Evolutionary conservation across 23 red algal species (phyloP).

Genomic region (Gracilariopsis chorda): DNA sequence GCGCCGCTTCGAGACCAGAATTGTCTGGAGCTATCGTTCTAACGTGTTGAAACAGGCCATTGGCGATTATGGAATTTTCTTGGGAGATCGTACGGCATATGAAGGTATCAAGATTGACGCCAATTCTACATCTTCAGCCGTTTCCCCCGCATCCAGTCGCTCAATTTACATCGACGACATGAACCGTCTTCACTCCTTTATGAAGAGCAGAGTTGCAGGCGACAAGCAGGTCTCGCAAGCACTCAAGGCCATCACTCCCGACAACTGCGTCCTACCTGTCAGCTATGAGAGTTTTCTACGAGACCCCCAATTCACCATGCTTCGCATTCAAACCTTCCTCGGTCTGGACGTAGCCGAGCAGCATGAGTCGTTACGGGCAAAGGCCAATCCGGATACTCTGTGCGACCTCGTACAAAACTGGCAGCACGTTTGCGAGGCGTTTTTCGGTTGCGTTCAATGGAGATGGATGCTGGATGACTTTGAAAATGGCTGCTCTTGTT

Average conservation of each 20-base stretch:
- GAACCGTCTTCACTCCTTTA: constrained; percentile 16
- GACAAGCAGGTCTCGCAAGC: constrained; percentile 17
- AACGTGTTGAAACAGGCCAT: constrained; percentile 68
- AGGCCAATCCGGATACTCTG: constrained; percentile 58
- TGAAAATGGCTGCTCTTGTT: constrained; percentile 66
- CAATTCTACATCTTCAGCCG: background rate
- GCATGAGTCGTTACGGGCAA: constrained; percentile 26
- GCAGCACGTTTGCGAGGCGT: constrained; percentile 49
- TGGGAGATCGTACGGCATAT: constrained; percentile 16
- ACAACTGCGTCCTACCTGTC: constrained; percentile 42
- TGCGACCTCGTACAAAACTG: constrained; percentile 66
- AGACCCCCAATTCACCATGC: background rate
- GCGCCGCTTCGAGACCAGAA: background rate
- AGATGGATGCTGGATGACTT: constrained; percentile 74
- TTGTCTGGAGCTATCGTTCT: constrained; percentile 63
- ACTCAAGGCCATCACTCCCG: constrained; percentile 1
- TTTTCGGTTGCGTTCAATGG: constrained; percentile 49
- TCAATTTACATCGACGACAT: constrained; percentile 37
- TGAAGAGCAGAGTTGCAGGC: constrained; percentile 40
- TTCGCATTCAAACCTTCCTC: constrained; percentile 30
- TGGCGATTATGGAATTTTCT: constrained; percentile 36
- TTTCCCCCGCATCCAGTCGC: background rate
- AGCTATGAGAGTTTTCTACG: constrained; percentile 60
- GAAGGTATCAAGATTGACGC: constrained; percentile 31
- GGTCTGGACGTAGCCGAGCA: constrained; percentile 16